A percentile compares a stretch with the other conserved stretches of the same genome.
phyloP scores from a whole-genome alignment of 495 filamentous ascomycete species.

The Lineolata rhizophorae region DNA sequence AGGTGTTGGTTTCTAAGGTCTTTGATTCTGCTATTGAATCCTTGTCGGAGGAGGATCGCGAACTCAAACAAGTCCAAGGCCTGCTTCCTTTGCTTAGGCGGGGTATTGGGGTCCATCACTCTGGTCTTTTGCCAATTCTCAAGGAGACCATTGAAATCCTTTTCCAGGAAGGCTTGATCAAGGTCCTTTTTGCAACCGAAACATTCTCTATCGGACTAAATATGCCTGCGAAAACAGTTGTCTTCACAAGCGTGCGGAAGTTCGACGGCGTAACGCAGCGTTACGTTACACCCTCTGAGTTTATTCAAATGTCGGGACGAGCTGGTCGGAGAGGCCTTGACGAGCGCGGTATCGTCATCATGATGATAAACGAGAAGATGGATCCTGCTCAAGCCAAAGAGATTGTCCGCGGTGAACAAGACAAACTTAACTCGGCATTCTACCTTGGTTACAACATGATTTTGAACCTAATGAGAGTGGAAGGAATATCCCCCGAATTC shows the following conservation, averaged over 20 bases:
- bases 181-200: slow-evolving; percentile 92
- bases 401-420: slow-evolving; percentile 89
- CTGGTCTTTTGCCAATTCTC: slow-evolving; percentile 79
- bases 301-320: slow-evolving; percentile 95
- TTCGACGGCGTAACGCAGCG: slow-evolving; percentile 68
- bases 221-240: slow-evolving; percentile 97
- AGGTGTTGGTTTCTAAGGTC: slow-evolving; percentile 82
- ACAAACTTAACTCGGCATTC: slow-evolving; percentile 92
- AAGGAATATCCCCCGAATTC: slow-evolving; percentile 87
- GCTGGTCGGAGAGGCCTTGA: slow-evolving; percentile 92
- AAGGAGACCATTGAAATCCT: slow-evolving; percentile 98
- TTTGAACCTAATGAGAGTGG: slow-evolving; percentile 82
- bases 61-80: slow-evolving; percentile 72
- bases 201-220: slow-evolving; percentile 97
- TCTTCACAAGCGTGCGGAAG: slow-evolving; percentile 90
- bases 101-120: slow-evolving; percentile 94
- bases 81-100: slow-evolving; percentile 74
- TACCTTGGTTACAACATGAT: slow-evolving; percentile 99
- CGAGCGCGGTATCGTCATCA: slow-evolving; percentile 95
- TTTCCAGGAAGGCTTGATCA: slow-evolving; percentile 95
- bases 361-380: slow-evolving; percentile 96
- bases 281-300: slow-evolving; percentile 87
- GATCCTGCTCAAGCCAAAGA: slow-evolving; percentile 82
- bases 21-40: slow-evolving; percentile 78
- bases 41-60: slow-evolving; percentile 74